A percentile compares a stretch with the other conserved stretches of the same genome.
These are phyloP conservation scores for Ogataea haglerorum DNA, from an alignment of 805 yeast genomes.

Conservation along the genomic window DNA sequence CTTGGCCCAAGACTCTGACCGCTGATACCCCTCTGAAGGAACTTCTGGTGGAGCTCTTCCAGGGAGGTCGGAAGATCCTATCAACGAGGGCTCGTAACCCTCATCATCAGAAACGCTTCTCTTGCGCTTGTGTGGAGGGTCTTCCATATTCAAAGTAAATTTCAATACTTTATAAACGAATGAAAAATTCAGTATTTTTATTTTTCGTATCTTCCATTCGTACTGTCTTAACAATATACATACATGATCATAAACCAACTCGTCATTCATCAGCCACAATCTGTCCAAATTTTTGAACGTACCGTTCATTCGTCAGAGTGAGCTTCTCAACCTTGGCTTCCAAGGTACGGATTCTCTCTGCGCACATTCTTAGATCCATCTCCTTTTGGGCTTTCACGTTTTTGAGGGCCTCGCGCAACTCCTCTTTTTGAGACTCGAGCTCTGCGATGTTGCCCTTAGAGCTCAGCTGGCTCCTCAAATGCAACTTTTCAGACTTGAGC, in stretches of 20 bases:
- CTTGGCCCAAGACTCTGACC: slow-evolving; percentile 8
- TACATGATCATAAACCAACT: slow-evolving; percentile 2
- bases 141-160: slow-evolving; percentile 7
- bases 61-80: slow-evolving; percentile 1
- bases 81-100: slow-evolving; percentile 18
- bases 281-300: background rate
- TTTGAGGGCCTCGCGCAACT: slow-evolving; percentile 30
- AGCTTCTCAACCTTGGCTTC: slow-evolving; percentile 24
- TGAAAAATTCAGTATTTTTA: background rate
- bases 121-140: slow-evolving; percentile 15
- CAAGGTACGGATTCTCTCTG: slow-evolving; percentile 24
- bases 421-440: slow-evolving; percentile 30
- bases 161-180: background rate
- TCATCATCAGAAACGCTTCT: slow-evolving; percentile 19
- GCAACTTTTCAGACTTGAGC: slow-evolving; percentile 31
- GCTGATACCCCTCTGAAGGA: background rate
- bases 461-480: slow-evolving; percentile 33
- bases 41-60: background rate
- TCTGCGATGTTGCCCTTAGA: slow-evolving; percentile 18
- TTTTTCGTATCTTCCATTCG: background rate
- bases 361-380: slow-evolving; percentile 23
- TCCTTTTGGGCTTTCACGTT: slow-evolving; percentile 28
- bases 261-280: background rate
- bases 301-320: slow-evolving; percentile 11
- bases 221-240: background rate